Percentiles rank a stretch among this genome's conserved stretches.
Conservation (phyloP, 2,329 filamentous ascomycete genomes). For the Ophiostoma triangulosporum region DNA sequence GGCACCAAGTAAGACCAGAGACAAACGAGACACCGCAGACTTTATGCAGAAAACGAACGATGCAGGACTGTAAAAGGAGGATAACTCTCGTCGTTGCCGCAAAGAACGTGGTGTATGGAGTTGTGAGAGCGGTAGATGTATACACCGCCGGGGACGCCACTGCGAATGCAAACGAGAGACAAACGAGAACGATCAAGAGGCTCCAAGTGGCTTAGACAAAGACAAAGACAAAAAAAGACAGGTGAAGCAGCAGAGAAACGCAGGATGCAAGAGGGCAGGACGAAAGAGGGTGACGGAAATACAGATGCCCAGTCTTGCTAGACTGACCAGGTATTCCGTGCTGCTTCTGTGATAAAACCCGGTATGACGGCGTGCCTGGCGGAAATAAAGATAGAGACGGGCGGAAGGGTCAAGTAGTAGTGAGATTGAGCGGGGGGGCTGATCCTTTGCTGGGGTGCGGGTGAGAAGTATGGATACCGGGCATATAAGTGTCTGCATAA, state of each 20-base stretch:
- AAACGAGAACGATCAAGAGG: no score
- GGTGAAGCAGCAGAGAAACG: not conserved
- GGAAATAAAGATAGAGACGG: not conserved
- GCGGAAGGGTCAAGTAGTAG: not conserved
- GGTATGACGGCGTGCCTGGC: no score
- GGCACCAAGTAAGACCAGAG: not conserved
- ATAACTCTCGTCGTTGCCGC: no score
- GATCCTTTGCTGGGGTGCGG: not conserved
- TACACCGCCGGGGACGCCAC: not conserved
- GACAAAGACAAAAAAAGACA: constrained; percentile 1
- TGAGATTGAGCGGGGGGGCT: not conserved
- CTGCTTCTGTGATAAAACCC: no score
- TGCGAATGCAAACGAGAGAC: not conserved
- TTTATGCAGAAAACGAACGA: not conserved
- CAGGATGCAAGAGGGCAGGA: no score
- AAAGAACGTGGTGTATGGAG: not conserved
- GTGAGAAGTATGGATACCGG: not conserved
- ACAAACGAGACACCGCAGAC: not conserved
- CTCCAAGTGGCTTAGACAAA: no score
- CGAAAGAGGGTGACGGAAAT: no score
- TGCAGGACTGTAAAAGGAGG: no score
- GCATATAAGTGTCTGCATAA: not conserved
- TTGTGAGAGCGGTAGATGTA: not conserved
- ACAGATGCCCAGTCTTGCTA: no score
- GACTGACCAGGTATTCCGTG: no score